Evolutionary conservation across 176 grass and related monocot species (phyloP), one percentile per base, ranked within the genome.

Genomic region (Carex pumila): DNA sequence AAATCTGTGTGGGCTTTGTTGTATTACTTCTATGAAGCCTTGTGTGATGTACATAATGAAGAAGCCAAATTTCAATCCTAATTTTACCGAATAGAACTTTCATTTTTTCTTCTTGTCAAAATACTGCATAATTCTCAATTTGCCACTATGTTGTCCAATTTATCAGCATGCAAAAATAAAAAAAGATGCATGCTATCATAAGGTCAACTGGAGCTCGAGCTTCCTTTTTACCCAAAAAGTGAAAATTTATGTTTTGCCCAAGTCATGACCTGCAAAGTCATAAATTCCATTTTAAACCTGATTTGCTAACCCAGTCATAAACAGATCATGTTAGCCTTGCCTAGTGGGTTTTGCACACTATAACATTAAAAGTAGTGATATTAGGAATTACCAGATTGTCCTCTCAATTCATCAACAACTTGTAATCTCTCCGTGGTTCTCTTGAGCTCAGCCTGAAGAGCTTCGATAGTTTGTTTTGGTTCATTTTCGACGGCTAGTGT

Each of bases 381-480:
- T 68, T 85, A 57, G 64, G 57, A 61, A 65, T 65, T 91, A 95
- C 95, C 92, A 85, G 86, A 86, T 85, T 98, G 95, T 66, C 95
- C 95, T 75, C 94, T 95, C 83, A 98, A 80, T 91, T 98, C 95
- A 89, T 98, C 95, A 22, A 98, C 83, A 84, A 91, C 95, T 58
- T 94, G 90, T 63, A 98, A 79, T 43, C 89, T 94, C 71, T 91
- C 92, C 58, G 91, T 94, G 7, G 92, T 98, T 93, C 89, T 98
- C 86, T 98, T 98, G 64, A 98, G 75, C 84, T 98, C 92, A 66
- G 87, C 89, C 85, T 91, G 91, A 75, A 98, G 41, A 77, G 91
- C 89, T 90, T 98, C 95, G 85, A 98, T 98, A 82, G 95, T 98
- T 84, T 93, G 92, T 70, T 98, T 98, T 78, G 95, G 82, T 91